Percentiles rank a stretch among this genome's conserved stretches.
These are phyloP conservation scores for Phanerochaete sordida DNA, from an alignment of 768 basidiomycete species.

Conservation along the genomic window DNA sequence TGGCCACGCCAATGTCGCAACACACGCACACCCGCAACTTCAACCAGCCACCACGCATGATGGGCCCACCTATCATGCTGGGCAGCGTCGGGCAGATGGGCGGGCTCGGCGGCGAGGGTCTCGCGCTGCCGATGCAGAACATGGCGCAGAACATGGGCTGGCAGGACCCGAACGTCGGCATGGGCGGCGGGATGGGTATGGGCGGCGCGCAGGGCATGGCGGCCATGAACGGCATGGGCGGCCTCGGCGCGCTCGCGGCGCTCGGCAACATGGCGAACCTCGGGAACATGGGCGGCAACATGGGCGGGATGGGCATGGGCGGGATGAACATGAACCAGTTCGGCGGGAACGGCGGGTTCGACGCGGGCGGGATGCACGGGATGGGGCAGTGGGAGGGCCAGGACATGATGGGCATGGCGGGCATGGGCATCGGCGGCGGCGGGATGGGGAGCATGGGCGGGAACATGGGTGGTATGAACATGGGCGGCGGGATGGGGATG, in stretches of 20 bases:
- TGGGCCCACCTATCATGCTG: constrained; percentile 26
- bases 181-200: constrained; percentile 1
- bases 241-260: background rate
- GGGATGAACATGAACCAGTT: constrained; percentile 24
- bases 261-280: constrained; percentile 4
- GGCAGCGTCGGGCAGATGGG: constrained; percentile 30
- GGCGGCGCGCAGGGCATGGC: constrained; percentile 10
- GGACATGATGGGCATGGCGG: constrained; percentile 30
- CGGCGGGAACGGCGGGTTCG: constrained; percentile 17
- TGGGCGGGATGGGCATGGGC: constrained; percentile 22
- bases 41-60: constrained; percentile 18
- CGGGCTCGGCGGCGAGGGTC: constrained; percentile 14
- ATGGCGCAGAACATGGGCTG: constrained; percentile 7
- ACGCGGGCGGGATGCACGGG: constrained; percentile 18
- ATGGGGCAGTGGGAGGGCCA: constrained; percentile 14
- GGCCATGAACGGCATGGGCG: constrained; percentile 15
- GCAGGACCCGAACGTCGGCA: background rate
- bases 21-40: constrained; percentile 1
- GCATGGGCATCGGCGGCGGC: constrained; percentile 37
- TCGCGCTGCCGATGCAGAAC: constrained; percentile 13
- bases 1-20: constrained; percentile 20
- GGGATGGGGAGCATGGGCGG: constrained; percentile 29
- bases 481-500: constrained; percentile 12
- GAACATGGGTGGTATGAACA: constrained; percentile 23
- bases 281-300: constrained; percentile 5